phyloP scores from a whole-genome alignment of 257 asterid species.

The Osmanthus fragrans region DNA sequence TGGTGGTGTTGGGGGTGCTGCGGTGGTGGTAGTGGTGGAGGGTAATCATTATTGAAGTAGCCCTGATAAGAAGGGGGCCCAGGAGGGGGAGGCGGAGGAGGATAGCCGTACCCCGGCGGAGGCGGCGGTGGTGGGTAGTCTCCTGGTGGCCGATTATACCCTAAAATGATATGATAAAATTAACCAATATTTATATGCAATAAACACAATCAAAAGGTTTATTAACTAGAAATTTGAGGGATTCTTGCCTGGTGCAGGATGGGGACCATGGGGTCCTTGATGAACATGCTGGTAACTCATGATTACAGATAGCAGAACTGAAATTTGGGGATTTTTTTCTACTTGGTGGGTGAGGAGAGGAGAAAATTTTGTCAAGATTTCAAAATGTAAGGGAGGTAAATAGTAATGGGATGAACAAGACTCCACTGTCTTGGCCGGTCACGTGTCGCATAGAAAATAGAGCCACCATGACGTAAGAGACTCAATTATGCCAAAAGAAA shows the following conservation, averaged over 20 bases:
- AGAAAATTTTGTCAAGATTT: neutral
- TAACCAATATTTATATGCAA: neutral
- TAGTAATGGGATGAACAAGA: neutral
- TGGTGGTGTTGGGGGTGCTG: slow-evolving; percentile 24
- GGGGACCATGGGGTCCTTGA: slow-evolving; percentile 37
- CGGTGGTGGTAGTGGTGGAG: slow-evolving; percentile 40
- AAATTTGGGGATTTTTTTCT: neutral
- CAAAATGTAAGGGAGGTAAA: too few species aligned
- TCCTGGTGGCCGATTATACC: slow-evolving; percentile 23
- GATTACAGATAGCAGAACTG: neutral
- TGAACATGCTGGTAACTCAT: slow-evolving; percentile 44
- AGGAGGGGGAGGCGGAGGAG: slow-evolving; percentile 29
- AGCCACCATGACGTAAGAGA: neutral
- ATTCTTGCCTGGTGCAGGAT: slow-evolving; percentile 34
- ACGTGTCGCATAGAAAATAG: neutral
- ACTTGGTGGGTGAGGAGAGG: neutral
- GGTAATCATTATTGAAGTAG: slow-evolving; percentile 34
- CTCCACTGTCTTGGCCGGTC: neutral
- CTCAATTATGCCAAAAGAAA: neutral
- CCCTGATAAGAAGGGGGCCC: slow-evolving; percentile 38
- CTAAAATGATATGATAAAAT: slow-evolving; percentile 12
- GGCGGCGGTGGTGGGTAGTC: slow-evolving; percentile 15
- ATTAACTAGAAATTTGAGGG: neutral
- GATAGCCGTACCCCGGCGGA: slow-evolving; percentile 26
- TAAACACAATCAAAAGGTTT: neutral